Base-by-base conservation (phyloP, 768 basidiomycete species). In the Russula brevipes region DNA sequence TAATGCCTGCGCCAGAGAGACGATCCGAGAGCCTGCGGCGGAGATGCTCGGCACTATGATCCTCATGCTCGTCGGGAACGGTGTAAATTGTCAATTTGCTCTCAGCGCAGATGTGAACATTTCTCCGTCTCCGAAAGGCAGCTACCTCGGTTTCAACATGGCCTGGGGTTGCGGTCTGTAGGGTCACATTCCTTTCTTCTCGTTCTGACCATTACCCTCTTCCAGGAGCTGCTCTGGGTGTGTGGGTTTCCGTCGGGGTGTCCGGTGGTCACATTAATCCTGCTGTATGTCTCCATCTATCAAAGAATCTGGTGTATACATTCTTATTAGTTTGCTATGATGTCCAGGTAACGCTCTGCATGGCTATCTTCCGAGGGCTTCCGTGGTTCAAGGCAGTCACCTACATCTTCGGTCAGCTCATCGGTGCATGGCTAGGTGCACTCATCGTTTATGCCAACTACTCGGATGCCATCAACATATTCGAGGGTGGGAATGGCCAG, bases 351-450 rank as follows among this genome's bases (percentile, higher is more conserved):
- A 93, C 90, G 14, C 73, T 93, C 51, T 78, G 83, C 10, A 69
- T 91, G 52, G 88, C 87, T 4, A 77, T 82, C 3, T 84, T 85
- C 72, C 83, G 90, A 66, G 79, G 80, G 47, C 92, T 93, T 73
- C 87, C 90, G 0, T 88, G 88, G 86, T 80, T 78, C 68, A 92
- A 92, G 72, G 90, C 90, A 0, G 89, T 89, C 1, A 78, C 68
- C 19, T 91, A 85, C 71, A 81, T 88, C 45, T 68, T 83, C 54
- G 80, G 85, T 1, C 88, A 89, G 70, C 58, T 86, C 16, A 70
- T 87, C 57, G 88, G 87, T 35, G 86, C 74, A 2, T 67, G 86
- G 38, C 77, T 82, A 49, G 87, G 85, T 17, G 81, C 81, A 19
- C 82, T 79, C 4, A 70, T 85, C 51, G 72, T 84, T 36, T 88